A percentile compares a stretch with the other conserved stretches of the same genome.
Evolutionary conservation across 352 stramenopile species (phyloP).

Genomic region (Globisporangium sylvaticum): DNA sequence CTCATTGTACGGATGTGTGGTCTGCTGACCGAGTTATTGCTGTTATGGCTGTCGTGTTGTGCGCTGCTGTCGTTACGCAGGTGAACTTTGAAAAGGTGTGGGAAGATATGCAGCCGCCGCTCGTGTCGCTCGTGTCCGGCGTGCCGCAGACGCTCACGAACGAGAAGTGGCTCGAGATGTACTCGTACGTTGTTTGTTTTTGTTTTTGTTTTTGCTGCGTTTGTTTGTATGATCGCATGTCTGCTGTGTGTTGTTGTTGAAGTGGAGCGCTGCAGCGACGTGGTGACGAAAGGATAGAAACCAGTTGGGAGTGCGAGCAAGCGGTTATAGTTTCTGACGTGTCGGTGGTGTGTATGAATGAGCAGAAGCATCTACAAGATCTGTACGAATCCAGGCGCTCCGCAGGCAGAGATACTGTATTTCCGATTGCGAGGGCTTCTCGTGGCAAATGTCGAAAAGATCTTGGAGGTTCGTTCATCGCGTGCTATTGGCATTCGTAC

Average conservation of each 20-base stretch:
- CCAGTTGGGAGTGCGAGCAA: neutral
- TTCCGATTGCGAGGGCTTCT: conserved; percentile 71
- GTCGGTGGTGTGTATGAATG: neutral
- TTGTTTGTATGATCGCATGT: neutral
- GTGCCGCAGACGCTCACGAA: conserved; percentile 63
- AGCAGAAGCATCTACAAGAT: conserved; percentile 84
- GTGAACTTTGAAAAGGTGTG: conserved; percentile 86
- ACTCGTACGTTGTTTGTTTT: conserved; percentile 63
- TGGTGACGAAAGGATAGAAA: neutral
- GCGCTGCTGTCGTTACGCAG: conserved; percentile 21
- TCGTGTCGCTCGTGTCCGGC: conserved; percentile 72
- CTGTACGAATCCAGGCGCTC: conserved; percentile 75
- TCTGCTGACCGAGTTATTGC: neutral
- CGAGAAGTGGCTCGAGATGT: conserved; percentile 86
- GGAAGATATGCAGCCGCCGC: conserved; percentile 75
- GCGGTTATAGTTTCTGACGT: neutral
- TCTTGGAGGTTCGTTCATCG: conserved; percentile 35
- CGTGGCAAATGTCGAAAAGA: conserved; percentile 58
- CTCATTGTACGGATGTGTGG: neutral
- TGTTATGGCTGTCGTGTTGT: neutral
- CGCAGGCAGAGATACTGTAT: conserved; percentile 81
- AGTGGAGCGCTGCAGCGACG: neutral
- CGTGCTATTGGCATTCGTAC: neutral
- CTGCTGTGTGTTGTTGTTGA: neutral
- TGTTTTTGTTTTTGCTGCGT: neutral